Conservation (phyloP, 2,329 filamentous ascomycete species). For the Botrytis fabae region DNA sequence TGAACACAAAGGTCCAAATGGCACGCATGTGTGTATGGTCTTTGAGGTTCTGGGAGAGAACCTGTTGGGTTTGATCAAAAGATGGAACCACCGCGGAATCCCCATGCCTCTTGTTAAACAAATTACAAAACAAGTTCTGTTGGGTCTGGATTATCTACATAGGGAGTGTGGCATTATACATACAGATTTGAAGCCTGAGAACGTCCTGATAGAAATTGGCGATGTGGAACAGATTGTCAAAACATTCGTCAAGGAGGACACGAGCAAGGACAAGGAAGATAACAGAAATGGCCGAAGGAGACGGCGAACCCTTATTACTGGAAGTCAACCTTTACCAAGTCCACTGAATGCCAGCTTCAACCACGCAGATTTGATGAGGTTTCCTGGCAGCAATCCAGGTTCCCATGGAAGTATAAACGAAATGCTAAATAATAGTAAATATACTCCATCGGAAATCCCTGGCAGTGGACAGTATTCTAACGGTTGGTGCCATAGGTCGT, state of each 20-base stretch:
- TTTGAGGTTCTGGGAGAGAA: slow-evolving; percentile 98
- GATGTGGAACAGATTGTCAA: slow-evolving; percentile 99
- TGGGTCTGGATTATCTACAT: slow-evolving; percentile 94
- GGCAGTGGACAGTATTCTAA: slow-evolving; percentile 48
- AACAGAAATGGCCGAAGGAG: slow-evolving; percentile 88
- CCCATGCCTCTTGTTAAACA: slow-evolving; percentile 97
- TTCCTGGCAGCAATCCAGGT: slow-evolving; percentile 56
- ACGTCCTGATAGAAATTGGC: slow-evolving; percentile 97
- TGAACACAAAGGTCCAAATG: slow-evolving; percentile 95
- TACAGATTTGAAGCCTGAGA: slow-evolving; percentile 92
- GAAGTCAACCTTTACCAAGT: slow-evolving; percentile 92
- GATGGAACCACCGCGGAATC: slow-evolving; percentile 96
- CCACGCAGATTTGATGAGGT: slow-evolving; percentile 66
- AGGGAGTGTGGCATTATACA: slow-evolving; percentile 99
- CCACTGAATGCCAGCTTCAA: slow-evolving; percentile 91
- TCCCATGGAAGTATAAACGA: slow-evolving; percentile 79
- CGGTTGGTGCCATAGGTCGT: slow-evolving; percentile 54
- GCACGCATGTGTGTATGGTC: slow-evolving; percentile 97
- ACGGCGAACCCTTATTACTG: slow-evolving; percentile 90
- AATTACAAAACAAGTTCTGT: slow-evolving; percentile 95
- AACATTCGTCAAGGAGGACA: slow-evolving; percentile 84
- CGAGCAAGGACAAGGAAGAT: slow-evolving; percentile 68
- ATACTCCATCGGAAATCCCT: slow-evolving; percentile 43
- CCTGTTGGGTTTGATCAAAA: slow-evolving; percentile 90
- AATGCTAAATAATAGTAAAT: slow-evolving; percentile 75